A percentile compares a stretch with the other conserved stretches of the same genome.
These are phyloP conservation scores for Tetrapisispora iriomotensis DNA, from an alignment of 805 yeast species.

Conservation along the genomic window DNA sequence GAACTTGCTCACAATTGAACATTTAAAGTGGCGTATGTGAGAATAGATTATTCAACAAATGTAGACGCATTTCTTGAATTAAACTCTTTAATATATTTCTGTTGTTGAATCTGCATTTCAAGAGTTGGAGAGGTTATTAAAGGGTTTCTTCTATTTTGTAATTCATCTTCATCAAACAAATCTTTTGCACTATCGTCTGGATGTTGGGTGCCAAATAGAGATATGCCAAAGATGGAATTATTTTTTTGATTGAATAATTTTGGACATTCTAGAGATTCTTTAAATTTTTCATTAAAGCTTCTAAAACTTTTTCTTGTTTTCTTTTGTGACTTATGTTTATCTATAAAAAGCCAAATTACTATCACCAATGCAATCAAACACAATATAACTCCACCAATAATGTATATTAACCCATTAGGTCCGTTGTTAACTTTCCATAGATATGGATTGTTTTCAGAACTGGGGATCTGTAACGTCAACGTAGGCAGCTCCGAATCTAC, in stretches of 20 bases:
- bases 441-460: slow-evolving; percentile 47
- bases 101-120: slow-evolving; percentile 27
- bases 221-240: background rate
- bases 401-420: slow-evolving; percentile 72
- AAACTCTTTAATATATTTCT: background rate
- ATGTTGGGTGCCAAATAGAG: background rate
- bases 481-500: no score
- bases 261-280: no score
- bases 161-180: background rate
- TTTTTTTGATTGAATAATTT: no score
- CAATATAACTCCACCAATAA: slow-evolving; percentile 60
- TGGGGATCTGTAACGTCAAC: no score
- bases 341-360: background rate
- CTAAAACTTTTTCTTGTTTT: background rate
- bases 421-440: slow-evolving; percentile 35
- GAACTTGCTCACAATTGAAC: no score
- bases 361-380: slow-evolving; percentile 20
- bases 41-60: background rate
- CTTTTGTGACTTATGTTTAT: slow-evolving; percentile 29
- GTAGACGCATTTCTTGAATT: background rate
- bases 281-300: background rate
- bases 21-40: no score
- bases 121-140: slow-evolving; percentile 74
- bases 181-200: background rate
- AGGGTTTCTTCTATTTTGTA: slow-evolving; percentile 22